Evolutionary conservation across 2,329 filamentous ascomycete species (phyloP).

Genomic region (Pseudogymnoascus sp.): DNA sequence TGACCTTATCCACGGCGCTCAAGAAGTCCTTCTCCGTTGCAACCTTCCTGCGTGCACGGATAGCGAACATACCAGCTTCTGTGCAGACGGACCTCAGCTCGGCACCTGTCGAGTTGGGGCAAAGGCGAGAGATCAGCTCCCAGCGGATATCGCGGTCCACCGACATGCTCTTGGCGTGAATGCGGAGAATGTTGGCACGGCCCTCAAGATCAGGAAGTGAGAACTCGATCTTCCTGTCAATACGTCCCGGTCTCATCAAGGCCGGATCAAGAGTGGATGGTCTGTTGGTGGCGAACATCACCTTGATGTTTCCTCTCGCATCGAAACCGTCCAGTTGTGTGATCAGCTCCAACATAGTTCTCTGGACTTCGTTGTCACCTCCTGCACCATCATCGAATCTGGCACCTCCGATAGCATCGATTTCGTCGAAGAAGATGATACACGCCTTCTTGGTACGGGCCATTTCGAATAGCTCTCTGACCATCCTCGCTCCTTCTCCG

Average conservation of each 20-base stretch:
- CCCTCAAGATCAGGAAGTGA: constrained; percentile 94
- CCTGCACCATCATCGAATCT: constrained; percentile 95
- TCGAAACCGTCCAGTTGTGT: constrained; percentile 97
- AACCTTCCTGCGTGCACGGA: constrained; percentile 89
- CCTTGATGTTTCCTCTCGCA: constrained; percentile 94
- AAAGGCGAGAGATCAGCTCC: constrained; percentile 95
- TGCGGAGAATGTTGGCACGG: constrained; percentile 92
- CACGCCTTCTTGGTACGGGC: constrained; percentile 98
- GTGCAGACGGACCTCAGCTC: constrained; percentile 95
- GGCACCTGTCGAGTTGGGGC: constrained; percentile 93
- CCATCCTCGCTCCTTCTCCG: constrained; percentile 96
- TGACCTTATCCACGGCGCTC: constrained; percentile 97
- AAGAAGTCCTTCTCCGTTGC: constrained; percentile 98
- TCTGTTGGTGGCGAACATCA: constrained; percentile 98
- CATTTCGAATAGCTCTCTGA: constrained; percentile 98
- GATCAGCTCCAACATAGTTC: constrained; percentile 96
- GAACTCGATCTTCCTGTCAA: constrained; percentile 98
- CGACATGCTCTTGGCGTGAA: constrained; percentile 99
- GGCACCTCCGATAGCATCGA: constrained; percentile 90
- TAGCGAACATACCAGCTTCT: constrained; percentile 97
- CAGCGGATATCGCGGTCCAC: constrained; percentile 97
- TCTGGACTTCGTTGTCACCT: constrained; percentile 94
- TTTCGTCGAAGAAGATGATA: constrained; percentile 99
- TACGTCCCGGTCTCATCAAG: constrained; percentile 92
- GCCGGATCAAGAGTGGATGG: constrained; percentile 94